Evolutionary conservation across 2,329 filamentous ascomycete genomes (phyloP).

Genomic region (Simplicillium aogashimaense): DNA sequence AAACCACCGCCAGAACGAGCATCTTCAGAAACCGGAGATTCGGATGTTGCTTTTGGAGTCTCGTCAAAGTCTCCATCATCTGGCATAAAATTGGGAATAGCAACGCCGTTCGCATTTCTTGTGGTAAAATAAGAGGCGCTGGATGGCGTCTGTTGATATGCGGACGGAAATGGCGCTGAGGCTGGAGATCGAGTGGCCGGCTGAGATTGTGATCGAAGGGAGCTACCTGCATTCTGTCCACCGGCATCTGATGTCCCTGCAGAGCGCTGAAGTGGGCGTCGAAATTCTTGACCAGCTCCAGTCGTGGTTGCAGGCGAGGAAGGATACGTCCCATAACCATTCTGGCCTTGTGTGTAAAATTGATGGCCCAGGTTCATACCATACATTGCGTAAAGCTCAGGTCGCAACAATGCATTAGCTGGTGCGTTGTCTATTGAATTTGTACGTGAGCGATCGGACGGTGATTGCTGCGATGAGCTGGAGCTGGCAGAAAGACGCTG

Average conservation of each 20-base stretch:
- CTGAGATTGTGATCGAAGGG: slow-evolving; percentile 58
- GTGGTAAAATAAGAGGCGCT: slow-evolving; percentile 18
- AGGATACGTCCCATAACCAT: slow-evolving; percentile 42
- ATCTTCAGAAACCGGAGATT: slow-evolving; percentile 39
- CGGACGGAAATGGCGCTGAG: slow-evolving; percentile 14
- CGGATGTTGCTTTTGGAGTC: slow-evolving; percentile 26
- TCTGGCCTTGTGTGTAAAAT: slow-evolving; percentile 34
- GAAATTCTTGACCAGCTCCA: slow-evolving; percentile 37
- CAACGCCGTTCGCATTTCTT: slow-evolving; percentile 35
- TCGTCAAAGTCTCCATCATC: slow-evolving; percentile 43
- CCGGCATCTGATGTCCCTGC: slow-evolving; percentile 37
- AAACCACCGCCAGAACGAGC: slow-evolving; percentile 17
- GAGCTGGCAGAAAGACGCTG: slow-evolving; percentile 16
- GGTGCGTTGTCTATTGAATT: slow-evolving; percentile 55
- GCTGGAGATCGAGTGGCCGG: slow-evolving; percentile 41
- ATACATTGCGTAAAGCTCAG: slow-evolving; percentile 45
- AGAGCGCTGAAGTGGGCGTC: slow-evolving; percentile 47
- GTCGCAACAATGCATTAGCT: slow-evolving; percentile 45
- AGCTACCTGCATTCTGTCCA: slow-evolving; percentile 36
- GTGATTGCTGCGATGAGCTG: slow-evolving; percentile 17
- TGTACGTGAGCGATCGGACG: slow-evolving; percentile 43
- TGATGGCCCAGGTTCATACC: slow-evolving; percentile 28
- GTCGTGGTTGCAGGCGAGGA: slow-evolving; percentile 41
- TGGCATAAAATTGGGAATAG: slow-evolving; percentile 45
- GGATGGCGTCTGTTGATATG: slow-evolving; percentile 8